Conservation (phyloP, 805 yeast species). For the Brettanomyces anomalus region DNA sequence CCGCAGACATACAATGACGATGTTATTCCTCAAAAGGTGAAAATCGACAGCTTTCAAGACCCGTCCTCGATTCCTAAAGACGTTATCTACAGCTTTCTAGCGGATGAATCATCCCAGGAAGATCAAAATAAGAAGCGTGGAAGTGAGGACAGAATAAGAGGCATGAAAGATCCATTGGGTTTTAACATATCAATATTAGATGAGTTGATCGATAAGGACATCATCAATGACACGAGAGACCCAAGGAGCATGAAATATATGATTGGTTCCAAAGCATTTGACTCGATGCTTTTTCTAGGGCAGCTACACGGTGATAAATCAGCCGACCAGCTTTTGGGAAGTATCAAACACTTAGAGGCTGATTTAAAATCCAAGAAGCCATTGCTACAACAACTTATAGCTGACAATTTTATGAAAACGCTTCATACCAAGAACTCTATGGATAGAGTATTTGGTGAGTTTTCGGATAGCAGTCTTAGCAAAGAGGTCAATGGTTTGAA, state of each 20-base stretch:
- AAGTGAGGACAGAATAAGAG: slow-evolving; percentile 3
- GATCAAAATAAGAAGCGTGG: neutral
- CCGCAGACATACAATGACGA: slow-evolving; percentile 27
- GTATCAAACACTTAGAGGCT: slow-evolving; percentile 40
- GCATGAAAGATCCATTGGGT: slow-evolving; percentile 44
- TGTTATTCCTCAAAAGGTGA: slow-evolving; percentile 12
- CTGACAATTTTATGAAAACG: slow-evolving; percentile 52
- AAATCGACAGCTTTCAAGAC: slow-evolving; percentile 10
- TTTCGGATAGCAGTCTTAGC: slow-evolving; percentile 25
- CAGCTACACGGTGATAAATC: slow-evolving; percentile 49
- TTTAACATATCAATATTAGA: slow-evolving; percentile 37
- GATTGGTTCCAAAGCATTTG: slow-evolving; percentile 49
- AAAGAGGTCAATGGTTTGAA: slow-evolving; percentile 16
- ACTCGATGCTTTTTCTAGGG: slow-evolving; percentile 45
- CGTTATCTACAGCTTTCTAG: slow-evolving; percentile 15
- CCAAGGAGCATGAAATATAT: slow-evolving; percentile 32
- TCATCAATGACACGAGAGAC: slow-evolving; percentile 31
- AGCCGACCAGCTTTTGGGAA: slow-evolving; percentile 37
- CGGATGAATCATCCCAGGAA: slow-evolving; percentile 11
- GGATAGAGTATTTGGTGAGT: slow-evolving; percentile 50
- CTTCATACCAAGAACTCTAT: slow-evolving; percentile 56
- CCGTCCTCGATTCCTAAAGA: slow-evolving; percentile 16
- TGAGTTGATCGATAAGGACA: slow-evolving; percentile 30
- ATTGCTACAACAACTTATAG: slow-evolving; percentile 42
- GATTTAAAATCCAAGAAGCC: slow-evolving; percentile 41